phyloP scores from a whole-genome alignment of 306 rosid genomes.

The Quercus rubra region DNA sequence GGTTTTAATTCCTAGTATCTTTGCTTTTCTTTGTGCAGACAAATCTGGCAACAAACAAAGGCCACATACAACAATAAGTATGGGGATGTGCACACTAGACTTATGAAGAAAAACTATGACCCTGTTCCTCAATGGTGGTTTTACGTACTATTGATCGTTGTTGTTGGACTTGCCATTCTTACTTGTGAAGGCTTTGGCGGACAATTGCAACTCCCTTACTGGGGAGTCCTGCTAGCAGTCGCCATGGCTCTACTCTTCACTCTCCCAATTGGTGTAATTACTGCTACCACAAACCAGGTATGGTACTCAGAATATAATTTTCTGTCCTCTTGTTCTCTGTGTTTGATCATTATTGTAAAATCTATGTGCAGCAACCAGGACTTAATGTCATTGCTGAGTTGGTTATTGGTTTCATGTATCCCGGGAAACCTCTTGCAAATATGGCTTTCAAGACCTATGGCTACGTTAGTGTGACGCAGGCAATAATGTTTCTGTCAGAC shows the following conservation, averaged over 20 bases:
- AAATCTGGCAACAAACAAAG: slow-evolving; percentile 36
- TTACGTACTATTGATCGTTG: slow-evolving; percentile 23
- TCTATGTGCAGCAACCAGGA: slow-evolving; percentile 54
- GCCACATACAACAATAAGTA: slow-evolving; percentile 11
- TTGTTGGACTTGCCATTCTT: slow-evolving; percentile 36
- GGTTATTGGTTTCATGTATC: slow-evolving; percentile 65
- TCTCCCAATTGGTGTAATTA: slow-evolving; percentile 67
- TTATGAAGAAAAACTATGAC: slow-evolving; percentile 74
- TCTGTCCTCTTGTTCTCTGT: not conserved
- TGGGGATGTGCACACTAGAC: slow-evolving; percentile 64
- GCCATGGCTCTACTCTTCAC: slow-evolving; percentile 59
- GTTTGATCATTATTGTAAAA: not conserved
- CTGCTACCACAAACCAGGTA: slow-evolving; percentile 80
- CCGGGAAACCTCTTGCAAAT: slow-evolving; percentile 81
- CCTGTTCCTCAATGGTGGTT: slow-evolving; percentile 87
- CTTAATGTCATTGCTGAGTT: slow-evolving; percentile 72
- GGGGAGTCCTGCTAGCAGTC: slow-evolving; percentile 67
- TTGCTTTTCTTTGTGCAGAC: slow-evolving; percentile 25
- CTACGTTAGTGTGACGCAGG: slow-evolving; percentile 67
- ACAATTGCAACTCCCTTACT: slow-evolving; percentile 85
- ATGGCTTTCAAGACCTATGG: slow-evolving; percentile 83
- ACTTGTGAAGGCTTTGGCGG: slow-evolving; percentile 65
- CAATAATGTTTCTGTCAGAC: slow-evolving; percentile 48
- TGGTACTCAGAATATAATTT: not conserved
- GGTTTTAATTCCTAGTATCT: not conserved